phyloP scores from a whole-genome alignment of 2,329 filamentous ascomycete genomes.

The Calonectria pteridis region DNA sequence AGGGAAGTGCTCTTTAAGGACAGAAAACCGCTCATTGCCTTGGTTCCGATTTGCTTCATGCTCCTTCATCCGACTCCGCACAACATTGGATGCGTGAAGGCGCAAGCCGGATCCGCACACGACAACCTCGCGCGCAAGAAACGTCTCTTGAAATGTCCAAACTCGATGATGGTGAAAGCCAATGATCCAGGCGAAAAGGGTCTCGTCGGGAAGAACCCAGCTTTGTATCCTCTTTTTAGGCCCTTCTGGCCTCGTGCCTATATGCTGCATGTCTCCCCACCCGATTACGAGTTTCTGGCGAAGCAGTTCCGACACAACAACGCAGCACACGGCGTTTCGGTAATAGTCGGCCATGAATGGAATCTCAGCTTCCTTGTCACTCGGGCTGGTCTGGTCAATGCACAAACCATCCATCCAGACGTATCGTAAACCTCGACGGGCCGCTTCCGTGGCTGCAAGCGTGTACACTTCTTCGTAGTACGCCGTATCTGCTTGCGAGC shows the following conservation, averaged over 20 bases:
- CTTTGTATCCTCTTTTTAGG: not conserved
- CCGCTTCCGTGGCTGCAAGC: not conserved
- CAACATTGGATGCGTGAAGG: not conserved
- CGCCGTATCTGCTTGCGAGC: not conserved
- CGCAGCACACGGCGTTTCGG: not conserved
- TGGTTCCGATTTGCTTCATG: not conserved
- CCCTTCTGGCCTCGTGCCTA: not conserved
- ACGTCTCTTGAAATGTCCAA: not conserved
- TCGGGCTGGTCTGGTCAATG: not conserved
- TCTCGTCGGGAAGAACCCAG: not conserved
- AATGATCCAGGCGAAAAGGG: not conserved
- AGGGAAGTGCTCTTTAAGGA: not conserved
- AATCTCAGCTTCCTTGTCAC: not conserved
- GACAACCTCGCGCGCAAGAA: not conserved
- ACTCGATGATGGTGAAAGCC: not conserved
- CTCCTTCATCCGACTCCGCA: not conserved
- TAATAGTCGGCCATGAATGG: not conserved
- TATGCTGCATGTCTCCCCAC: not conserved
- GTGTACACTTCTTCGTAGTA: too few species aligned
- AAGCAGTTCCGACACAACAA: not conserved
- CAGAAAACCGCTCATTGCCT: not conserved
- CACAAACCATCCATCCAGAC: not conserved
- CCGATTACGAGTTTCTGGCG: not conserved
- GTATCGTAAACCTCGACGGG: not conserved
- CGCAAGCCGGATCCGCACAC: not conserved